Evolutionary conservation across 306 rosid species (phyloP).

Genomic region (Medicago arabica): DNA sequence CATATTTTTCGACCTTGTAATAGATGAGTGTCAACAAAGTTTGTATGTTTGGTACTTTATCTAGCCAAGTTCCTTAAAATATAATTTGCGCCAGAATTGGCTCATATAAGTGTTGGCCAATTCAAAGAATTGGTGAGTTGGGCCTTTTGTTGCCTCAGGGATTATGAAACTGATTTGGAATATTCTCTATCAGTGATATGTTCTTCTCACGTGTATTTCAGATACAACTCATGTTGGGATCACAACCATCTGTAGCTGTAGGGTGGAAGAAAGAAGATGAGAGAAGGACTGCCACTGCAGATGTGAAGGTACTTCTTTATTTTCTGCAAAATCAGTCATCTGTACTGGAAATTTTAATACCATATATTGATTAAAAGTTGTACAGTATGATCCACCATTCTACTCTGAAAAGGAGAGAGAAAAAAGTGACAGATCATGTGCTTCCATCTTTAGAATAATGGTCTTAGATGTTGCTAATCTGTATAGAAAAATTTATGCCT

Average conservation of each 20-base stretch:
- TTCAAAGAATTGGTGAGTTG: conserved; percentile 13
- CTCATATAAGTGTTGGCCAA: conserved; percentile 12
- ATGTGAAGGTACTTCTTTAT: conserved; percentile 72
- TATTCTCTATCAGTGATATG: conserved; percentile 22
- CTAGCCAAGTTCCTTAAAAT: conserved; percentile 17
- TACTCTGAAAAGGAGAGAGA: neutral
- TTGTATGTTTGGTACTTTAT: conserved; percentile 1
- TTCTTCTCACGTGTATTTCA: conserved; percentile 47
- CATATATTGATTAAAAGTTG: neutral
- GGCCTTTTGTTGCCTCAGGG: conserved; percentile 27
- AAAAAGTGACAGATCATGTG: neutral
- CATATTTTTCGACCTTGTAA: neutral
- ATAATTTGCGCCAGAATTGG: conserved; percentile 6
- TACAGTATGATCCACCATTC: neutral
- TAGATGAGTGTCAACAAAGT: conserved; percentile 6
- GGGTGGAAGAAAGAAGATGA: conserved; percentile 92
- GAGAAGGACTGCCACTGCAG: conserved; percentile 80
- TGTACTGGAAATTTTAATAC: conserved; percentile 13
- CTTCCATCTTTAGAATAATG: conserved; percentile 37
- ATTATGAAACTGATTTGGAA: conserved; percentile 33
- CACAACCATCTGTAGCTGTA: conserved; percentile 78
- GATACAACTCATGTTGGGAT: conserved; percentile 83
- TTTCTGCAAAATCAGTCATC: conserved; percentile 36
- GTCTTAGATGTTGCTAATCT: conserved; percentile 26
- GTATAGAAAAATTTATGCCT: neutral